Percentiles rank a stretch among this genome's conserved stretches.
These are phyloP conservation scores for Phoma sp. DNA, from an alignment of 2,329 filamentous ascomycete species.

Conservation along the genomic window DNA sequence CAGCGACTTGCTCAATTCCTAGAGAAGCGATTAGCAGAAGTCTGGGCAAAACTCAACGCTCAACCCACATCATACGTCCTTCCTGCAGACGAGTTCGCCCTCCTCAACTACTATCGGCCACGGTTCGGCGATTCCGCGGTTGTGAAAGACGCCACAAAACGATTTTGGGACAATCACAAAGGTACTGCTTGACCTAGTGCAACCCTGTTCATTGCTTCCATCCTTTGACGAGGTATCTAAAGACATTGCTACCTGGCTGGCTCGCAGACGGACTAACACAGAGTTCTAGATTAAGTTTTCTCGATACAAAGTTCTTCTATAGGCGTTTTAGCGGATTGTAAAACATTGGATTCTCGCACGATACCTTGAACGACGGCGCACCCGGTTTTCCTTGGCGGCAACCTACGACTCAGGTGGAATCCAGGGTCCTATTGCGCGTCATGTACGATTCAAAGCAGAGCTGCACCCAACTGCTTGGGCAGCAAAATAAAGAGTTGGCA, in stretches of 20 bases:
- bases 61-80: slow-evolving; percentile 76
- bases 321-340: slow-evolving; percentile 24
- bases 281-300: slow-evolving; percentile 11
- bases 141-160: slow-evolving; percentile 61
- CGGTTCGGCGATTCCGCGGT: slow-evolving; percentile 65
- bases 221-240: slow-evolving; percentile 16
- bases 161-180: slow-evolving; percentile 63
- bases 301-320: slow-evolving; percentile 16
- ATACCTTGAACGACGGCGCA: slow-evolving; percentile 44
- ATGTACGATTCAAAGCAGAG: slow-evolving; percentile 31
- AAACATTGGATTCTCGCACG: slow-evolving; percentile 21
- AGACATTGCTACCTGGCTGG: neutral
- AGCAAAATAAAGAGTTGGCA: slow-evolving; percentile 22
- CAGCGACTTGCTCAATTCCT: slow-evolving; percentile 69
- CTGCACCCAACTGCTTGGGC: slow-evolving; percentile 19
- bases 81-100: slow-evolving; percentile 77
- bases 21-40: slow-evolving; percentile 62
- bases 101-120: slow-evolving; percentile 84
- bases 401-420: slow-evolving; percentile 19
- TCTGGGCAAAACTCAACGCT: slow-evolving; percentile 73
- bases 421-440: slow-evolving; percentile 19
- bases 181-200: slow-evolving; percentile 26
- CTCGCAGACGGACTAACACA: neutral
- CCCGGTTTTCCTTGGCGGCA: slow-evolving; percentile 28
- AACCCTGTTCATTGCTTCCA: slow-evolving; percentile 5